A percentile compares a stretch with the other conserved stretches of the same genome.
These are phyloP conservation scores for Cladophialophora immunda DNA, from an alignment of 2,329 filamentous ascomycete genomes.

Conservation along the genomic window DNA sequence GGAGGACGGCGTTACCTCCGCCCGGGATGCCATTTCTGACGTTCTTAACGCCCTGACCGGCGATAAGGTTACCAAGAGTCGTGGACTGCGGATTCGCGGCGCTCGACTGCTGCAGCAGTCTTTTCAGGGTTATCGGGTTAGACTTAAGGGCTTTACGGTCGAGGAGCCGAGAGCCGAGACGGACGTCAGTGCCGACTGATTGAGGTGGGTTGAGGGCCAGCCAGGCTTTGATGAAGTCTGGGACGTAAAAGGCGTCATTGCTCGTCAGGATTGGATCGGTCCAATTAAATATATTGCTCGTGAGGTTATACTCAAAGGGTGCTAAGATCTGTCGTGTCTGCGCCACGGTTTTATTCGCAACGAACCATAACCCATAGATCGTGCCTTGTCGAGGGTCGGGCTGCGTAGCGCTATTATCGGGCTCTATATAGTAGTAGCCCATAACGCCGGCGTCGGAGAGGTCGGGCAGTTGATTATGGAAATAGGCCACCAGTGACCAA, in stretches of 20 bases:
- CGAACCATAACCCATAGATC: slow-evolving; percentile 33
- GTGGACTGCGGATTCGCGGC: slow-evolving; percentile 31
- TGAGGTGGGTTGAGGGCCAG: background rate
- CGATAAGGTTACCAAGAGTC: slow-evolving; percentile 33
- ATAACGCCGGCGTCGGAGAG: slow-evolving; percentile 34
- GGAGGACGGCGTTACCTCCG: slow-evolving; percentile 41
- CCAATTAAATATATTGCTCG: slow-evolving; percentile 28
- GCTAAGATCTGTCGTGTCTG: slow-evolving; percentile 28
- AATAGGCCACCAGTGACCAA: slow-evolving; percentile 59
- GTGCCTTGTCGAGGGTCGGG: slow-evolving; percentile 20
- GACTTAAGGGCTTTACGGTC: slow-evolving; percentile 26
- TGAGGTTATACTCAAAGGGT: slow-evolving; percentile 37
- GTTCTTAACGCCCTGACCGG: slow-evolving; percentile 43
- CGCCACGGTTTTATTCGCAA: slow-evolving; percentile 30
- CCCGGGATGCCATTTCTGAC: slow-evolving; percentile 40
- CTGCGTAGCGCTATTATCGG: slow-evolving; percentile 32
- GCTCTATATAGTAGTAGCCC: slow-evolving; percentile 32
- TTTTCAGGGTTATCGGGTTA: slow-evolving; percentile 35
- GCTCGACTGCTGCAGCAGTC: slow-evolving; percentile 34
- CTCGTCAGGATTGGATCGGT: slow-evolving; percentile 41
- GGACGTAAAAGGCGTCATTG: slow-evolving; percentile 44
- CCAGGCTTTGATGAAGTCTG: slow-evolving; percentile 38
- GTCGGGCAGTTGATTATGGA: slow-evolving; percentile 43
- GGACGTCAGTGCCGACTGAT: slow-evolving; percentile 26
- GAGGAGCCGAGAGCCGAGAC: slow-evolving; percentile 35